Conservation (phyloP, 1,139 yeast genomes). For the Lodderomyces orthopsilosis region DNA sequence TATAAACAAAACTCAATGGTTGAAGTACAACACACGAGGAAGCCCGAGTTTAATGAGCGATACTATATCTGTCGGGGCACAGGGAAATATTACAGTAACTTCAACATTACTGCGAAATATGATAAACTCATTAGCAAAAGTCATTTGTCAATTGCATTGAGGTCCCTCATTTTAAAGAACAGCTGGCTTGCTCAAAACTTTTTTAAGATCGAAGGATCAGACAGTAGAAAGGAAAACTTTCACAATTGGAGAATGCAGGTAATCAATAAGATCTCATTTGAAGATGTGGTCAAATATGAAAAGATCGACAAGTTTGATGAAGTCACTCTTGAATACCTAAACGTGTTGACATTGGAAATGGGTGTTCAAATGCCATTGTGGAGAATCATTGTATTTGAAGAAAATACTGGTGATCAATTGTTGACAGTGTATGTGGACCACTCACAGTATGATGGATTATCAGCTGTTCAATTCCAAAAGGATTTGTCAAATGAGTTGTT, state of each 20-base stretch:
- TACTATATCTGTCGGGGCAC: slow-evolving; percentile 27
- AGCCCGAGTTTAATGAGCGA: slow-evolving; percentile 21
- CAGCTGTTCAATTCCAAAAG: slow-evolving; percentile 32
- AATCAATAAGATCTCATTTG: slow-evolving; percentile 20
- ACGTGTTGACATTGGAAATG: slow-evolving; percentile 16
- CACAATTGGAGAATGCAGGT: slow-evolving; percentile 20
- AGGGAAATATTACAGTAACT: slow-evolving; percentile 25
- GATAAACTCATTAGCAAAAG: slow-evolving; percentile 16
- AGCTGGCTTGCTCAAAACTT: slow-evolving; percentile 23
- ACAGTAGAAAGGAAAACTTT: slow-evolving; percentile 8
- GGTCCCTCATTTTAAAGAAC: slow-evolving; percentile 19
- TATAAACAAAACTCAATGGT: too few species aligned
- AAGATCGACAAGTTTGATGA: slow-evolving; percentile 18
- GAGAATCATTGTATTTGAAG: slow-evolving; percentile 25
- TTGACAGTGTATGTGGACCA: slow-evolving; percentile 34
- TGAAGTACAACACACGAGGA: slow-evolving; percentile 11
- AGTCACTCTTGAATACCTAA: slow-evolving; percentile 16
- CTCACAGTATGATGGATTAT: slow-evolving; percentile 33
- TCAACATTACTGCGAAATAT: slow-evolving; percentile 27
- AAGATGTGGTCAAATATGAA: slow-evolving; percentile 25
- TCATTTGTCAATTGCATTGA: slow-evolving; percentile 26
- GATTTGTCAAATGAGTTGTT: slow-evolving; percentile 22
- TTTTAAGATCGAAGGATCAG: slow-evolving; percentile 15
- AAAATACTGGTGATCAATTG: slow-evolving; percentile 18
- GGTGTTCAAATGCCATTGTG: slow-evolving; percentile 27